Base-by-base conservation (phyloP, 352 stramenopile species). In the Phytophthora macrochlamydospora region DNA sequence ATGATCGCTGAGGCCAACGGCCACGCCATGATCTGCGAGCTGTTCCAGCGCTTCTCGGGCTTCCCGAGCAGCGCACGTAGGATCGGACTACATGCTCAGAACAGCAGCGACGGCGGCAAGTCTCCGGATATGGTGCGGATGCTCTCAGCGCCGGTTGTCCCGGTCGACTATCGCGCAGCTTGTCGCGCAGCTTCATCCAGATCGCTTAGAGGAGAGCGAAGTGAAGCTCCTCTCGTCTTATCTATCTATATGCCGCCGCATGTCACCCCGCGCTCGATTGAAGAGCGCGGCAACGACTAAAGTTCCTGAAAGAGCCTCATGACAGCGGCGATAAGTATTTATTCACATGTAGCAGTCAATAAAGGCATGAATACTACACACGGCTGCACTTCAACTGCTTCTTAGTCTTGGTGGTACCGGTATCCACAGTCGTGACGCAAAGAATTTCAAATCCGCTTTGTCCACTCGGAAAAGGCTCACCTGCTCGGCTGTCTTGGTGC, bases 1-100 rank as follows among this genome's bases (percentile, higher is more conserved):
- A 85, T 87, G 83, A 92, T 93, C 56, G 85, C 85, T 2, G 67
- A 83, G 29, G 77, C 78, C 52, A 89, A 92, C 59, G 85, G 79
- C 52, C 79, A 92, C 60, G 62, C 74, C 35, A 73, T 69, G 24
- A 79, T 93, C 54, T 92, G 83, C 61, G 83, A 87, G 51, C 52
- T 93, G 43, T 76, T 93, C 44, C 79, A 90, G 63, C 73, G 71
- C 11, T 81, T 87, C 45, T 72, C 74, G 30, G 66, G 61, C 31
- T 49, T 69, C 37, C 53, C 50, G 33, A 65, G 45, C 9, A 67
- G 64, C 51, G 65, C 57, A 67, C 8, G 57, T 69, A 18, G 50
- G 45, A 49, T 66, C 68, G 24, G 56, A 71, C 61, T 72, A 67
- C 48, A 40, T 76, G 57, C 65, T 75, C 42, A 56, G 35, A 73